These are phyloP conservation scores for Sextonia rubra DNA, from an alignment of 164 flowering plant genomes.

Conservation along the genomic window DNA sequence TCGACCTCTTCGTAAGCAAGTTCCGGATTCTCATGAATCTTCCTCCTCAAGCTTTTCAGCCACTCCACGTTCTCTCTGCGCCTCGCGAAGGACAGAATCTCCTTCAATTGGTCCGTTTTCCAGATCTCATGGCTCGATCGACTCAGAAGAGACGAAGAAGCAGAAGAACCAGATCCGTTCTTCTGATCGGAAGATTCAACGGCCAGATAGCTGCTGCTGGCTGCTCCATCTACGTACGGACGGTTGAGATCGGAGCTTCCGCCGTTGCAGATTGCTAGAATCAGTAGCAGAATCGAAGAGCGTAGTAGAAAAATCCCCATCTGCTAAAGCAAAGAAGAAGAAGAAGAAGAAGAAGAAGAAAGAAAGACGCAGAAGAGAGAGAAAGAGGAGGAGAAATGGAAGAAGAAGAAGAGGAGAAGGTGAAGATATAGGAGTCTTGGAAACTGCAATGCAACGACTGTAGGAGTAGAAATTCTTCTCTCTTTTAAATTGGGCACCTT, in stretches of 20 bases:
- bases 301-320: background rate
- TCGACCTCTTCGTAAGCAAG: constrained; percentile 58
- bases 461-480: too few relatives aligned
- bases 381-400: background rate
- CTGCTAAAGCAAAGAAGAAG: background rate
- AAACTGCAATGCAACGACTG: too few relatives aligned
- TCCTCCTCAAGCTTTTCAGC: constrained; percentile 49
- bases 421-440: too few relatives aligned
- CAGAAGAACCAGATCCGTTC: background rate
- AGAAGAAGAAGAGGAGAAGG: background rate
- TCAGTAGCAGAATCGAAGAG: background rate
- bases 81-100: constrained; percentile 13
- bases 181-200: background rate
- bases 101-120: constrained; percentile 2
- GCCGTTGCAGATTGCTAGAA: background rate
- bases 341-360: background rate
- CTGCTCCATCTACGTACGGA: background rate
- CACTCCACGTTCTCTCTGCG: constrained; percentile 30
- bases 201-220: background rate
- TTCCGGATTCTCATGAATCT: constrained; percentile 65
- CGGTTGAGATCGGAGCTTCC: constrained; percentile 4
- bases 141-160: background rate
- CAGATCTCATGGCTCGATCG: background rate
- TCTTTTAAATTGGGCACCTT: too few relatives aligned
- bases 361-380: background rate